Evolutionary conservation across 495 filamentous ascomycete genomes (phyloP).

Genomic region (Tricharina praecox): DNA sequence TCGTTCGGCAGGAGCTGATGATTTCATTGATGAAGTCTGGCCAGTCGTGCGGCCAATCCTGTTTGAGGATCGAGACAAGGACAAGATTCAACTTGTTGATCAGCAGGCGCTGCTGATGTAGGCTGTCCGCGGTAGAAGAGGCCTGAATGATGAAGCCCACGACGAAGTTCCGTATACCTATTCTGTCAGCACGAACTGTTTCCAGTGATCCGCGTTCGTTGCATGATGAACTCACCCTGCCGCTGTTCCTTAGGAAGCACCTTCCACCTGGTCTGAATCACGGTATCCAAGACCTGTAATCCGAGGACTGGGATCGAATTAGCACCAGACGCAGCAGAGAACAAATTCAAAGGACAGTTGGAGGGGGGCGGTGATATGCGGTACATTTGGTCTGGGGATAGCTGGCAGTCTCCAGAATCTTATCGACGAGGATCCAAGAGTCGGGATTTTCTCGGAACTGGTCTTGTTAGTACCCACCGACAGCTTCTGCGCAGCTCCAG

Average conservation of each 20-base stretch:
- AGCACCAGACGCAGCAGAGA: constrained; percentile 7
- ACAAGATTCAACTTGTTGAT: constrained; percentile 97
- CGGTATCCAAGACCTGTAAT: constrained; percentile 88
- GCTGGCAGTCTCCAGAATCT: constrained; percentile 75
- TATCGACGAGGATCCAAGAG: constrained; percentile 90
- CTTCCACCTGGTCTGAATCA: constrained; percentile 99
- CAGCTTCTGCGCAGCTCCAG: neutral
- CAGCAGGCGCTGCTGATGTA: constrained; percentile 64
- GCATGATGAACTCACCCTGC: constrained; percentile 43
- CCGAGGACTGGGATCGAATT: constrained; percentile 62
- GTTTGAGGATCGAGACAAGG: constrained; percentile 91
- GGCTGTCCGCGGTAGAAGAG: constrained; percentile 70
- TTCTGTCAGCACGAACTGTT: constrained; percentile 15
- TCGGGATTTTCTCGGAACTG: constrained; percentile 98
- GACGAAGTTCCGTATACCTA: constrained; percentile 95
- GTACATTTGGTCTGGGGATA: constrained; percentile 93
- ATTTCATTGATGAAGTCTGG: constrained; percentile 99
- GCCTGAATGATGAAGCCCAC: constrained; percentile 92
- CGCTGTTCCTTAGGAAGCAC: constrained; percentile 89
- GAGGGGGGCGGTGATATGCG: neutral
- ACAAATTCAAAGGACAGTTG: constrained; percentile 7
- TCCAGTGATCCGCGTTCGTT: constrained; percentile 1
- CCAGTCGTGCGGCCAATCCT: constrained; percentile 99
- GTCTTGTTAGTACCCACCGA: constrained; percentile 22
- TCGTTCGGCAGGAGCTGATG: constrained; percentile 82